Conservation (phyloP, 2,329 filamentous ascomycete genomes). For the Drechslera avenae region DNA sequence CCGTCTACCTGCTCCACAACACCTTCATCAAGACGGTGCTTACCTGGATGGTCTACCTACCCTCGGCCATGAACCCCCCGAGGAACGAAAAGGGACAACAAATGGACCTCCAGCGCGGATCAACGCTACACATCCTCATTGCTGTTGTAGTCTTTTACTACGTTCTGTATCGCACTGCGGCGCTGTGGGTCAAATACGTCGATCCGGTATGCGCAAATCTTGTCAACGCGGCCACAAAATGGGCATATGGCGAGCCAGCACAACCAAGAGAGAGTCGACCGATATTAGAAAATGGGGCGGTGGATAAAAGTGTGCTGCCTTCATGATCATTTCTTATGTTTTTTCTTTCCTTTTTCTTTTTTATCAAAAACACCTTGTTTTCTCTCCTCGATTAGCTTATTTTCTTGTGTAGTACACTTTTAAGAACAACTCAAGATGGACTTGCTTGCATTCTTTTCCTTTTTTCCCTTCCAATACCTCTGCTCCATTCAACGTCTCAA, state of each 20-base stretch:
- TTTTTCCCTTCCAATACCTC: too few species aligned
- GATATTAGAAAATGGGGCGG: slow-evolving; percentile 27
- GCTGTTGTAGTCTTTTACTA: slow-evolving; percentile 46
- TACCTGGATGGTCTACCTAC: slow-evolving; percentile 62
- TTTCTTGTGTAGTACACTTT: not conserved
- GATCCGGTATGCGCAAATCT: slow-evolving; percentile 44
- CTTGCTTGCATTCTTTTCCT: too few species aligned
- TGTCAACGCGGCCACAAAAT: slow-evolving; percentile 38
- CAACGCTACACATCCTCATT: slow-evolving; percentile 39
- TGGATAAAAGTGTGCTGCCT: slow-evolving; percentile 28
- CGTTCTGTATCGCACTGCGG: slow-evolving; percentile 41
- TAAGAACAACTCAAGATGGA: too few species aligned
- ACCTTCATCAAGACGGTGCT: slow-evolving; percentile 64
- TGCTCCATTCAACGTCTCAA: not conserved
- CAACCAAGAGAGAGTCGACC: slow-evolving; percentile 24
- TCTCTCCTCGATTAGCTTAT: not conserved
- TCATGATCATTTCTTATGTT: slow-evolving; percentile 20
- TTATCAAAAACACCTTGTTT: not conserved
- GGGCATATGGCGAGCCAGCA: slow-evolving; percentile 38
- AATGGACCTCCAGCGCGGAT: slow-evolving; percentile 42
- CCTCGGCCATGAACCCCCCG: slow-evolving; percentile 46
- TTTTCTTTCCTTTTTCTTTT: not conserved
- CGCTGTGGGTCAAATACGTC: slow-evolving; percentile 43
- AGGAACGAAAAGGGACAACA: slow-evolving; percentile 45
- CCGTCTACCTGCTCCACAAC: slow-evolving; percentile 68